Percentiles rank a stretch among this genome's conserved stretches.
Evolutionary conservation across 495 filamentous ascomycete genomes (phyloP).

Genomic region (Extremus antarcticus): DNA sequence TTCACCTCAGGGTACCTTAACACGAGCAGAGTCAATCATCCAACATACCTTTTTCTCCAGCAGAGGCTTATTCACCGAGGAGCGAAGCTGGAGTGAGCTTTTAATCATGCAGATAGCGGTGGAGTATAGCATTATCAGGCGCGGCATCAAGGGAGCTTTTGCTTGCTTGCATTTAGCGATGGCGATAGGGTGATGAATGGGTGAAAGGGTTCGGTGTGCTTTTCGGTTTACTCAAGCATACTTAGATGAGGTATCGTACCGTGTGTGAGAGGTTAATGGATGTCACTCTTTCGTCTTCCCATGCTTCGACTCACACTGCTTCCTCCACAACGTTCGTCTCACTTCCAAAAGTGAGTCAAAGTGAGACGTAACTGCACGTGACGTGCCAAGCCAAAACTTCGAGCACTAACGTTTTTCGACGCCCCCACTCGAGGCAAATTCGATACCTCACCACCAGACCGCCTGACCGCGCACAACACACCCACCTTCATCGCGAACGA

Average conservation of each 20-base stretch:
- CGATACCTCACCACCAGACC: no score
- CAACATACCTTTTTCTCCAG: conserved; percentile 14
- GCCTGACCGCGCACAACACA: not conserved
- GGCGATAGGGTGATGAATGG: conserved; percentile 2
- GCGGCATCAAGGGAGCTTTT: not conserved
- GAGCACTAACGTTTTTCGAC: no score
- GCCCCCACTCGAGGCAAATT: no score
- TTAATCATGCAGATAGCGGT: not conserved
- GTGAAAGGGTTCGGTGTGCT: not conserved
- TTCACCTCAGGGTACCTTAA: conserved; percentile 22
- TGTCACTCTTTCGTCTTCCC: not conserved
- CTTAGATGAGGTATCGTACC: conserved; percentile 1
- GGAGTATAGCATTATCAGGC: conserved; percentile 4
- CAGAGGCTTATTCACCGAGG: no score
- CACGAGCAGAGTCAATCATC: conserved; percentile 7
- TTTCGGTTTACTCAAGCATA: not conserved
- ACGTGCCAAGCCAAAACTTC: no score
- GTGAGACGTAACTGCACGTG: no score
- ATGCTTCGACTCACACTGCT: not conserved
- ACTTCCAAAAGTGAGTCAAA: not conserved
- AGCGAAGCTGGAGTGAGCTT: not conserved
- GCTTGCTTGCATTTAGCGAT: conserved; percentile 11
- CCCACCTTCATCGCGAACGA: not conserved
- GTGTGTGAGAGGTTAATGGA: not conserved
- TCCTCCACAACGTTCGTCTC: not conserved